Conservation (phyloP, 2,329 filamentous ascomycete species). For the Tolypocladium guangdongense region DNA sequence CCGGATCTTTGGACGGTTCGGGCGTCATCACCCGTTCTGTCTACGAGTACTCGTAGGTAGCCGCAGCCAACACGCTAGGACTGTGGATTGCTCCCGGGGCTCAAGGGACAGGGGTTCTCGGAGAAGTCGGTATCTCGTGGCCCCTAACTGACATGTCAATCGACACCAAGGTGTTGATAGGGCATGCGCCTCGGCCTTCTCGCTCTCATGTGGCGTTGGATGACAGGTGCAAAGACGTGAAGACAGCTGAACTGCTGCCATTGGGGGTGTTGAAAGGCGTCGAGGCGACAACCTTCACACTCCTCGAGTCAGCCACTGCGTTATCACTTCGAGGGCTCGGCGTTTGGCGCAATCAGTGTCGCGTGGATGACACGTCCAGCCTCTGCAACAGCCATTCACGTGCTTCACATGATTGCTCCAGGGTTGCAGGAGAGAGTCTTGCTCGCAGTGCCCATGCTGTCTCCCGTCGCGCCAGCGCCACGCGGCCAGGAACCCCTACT, state of each 20-base stretch:
- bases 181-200: not conserved
- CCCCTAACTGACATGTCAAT: not conserved
- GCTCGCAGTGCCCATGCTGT: not conserved
- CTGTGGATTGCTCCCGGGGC: not conserved
- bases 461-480: not conserved
- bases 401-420: not conserved
- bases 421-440: not conserved
- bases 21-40: not conserved
- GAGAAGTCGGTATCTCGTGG: not conserved
- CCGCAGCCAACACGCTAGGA: not conserved
- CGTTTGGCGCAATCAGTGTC: not conserved
- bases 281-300: not conserved
- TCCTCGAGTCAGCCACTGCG: not conserved
- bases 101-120: not conserved
- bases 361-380: too few relatives aligned
- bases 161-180: not conserved
- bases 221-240: not conserved
- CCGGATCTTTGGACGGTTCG: slow-evolving; percentile 1
- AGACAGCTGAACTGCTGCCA: not conserved
- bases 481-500: not conserved
- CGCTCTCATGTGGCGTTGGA: not conserved
- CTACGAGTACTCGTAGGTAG: too few relatives aligned
- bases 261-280: not conserved
- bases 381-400: too few relatives aligned
- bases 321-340: not conserved